phyloP scores from a whole-genome alignment of 2,329 filamentous ascomycete genomes.

The Tolypocladium ovalisporum region DNA sequence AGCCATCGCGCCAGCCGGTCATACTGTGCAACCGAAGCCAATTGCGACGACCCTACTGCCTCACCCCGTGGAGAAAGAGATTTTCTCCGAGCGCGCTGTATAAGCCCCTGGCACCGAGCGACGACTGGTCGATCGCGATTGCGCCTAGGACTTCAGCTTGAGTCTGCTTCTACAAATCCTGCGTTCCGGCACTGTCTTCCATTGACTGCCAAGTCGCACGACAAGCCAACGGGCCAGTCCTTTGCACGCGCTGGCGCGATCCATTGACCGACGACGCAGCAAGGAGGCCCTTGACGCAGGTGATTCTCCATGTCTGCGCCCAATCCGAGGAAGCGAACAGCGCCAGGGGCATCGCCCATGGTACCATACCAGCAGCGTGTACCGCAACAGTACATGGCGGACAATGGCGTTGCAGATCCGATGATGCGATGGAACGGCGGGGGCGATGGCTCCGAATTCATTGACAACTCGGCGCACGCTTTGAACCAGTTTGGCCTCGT shows the following conservation, averaged over 20 bases:
- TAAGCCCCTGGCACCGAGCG: background rate
- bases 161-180: background rate
- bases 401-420: conserved; percentile 35
- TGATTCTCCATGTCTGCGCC: conserved; percentile 31
- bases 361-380: conserved; percentile 40
- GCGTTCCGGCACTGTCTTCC: background rate
- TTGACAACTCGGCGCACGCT: conserved; percentile 21
- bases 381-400: conserved; percentile 34
- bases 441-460: conserved; percentile 24
- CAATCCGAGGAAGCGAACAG: conserved; percentile 59
- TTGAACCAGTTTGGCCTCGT: conserved; percentile 28
- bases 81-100: background rate
- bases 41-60: background rate
- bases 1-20: background rate
- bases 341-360: conserved; percentile 59
- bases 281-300: background rate
- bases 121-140: background rate
- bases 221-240: background rate
- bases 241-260: background rate
- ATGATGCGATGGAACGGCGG: conserved; percentile 33
- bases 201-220: background rate
- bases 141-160: background rate
- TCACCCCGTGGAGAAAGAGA: too few species aligned
- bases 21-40: background rate
- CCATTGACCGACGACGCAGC: background rate